Conservation (phyloP, 2,329 filamentous ascomycete genomes). For the Fusarium clavum region DNA sequence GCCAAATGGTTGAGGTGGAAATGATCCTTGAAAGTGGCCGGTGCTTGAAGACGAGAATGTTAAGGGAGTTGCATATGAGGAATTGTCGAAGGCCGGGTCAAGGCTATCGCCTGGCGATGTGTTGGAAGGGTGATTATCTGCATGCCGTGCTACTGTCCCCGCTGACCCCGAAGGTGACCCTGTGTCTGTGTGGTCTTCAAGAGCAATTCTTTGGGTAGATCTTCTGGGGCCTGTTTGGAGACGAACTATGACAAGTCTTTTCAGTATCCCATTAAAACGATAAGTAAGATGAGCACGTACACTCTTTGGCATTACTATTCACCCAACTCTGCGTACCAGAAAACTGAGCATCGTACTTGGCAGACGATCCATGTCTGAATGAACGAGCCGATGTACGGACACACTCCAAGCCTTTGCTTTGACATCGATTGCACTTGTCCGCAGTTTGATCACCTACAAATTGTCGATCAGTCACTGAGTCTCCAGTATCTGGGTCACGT, state of each 20-base stretch:
- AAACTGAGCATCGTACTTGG: slow-evolving; percentile 43
- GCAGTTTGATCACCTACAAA: slow-evolving; percentile 25
- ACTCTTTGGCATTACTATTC: slow-evolving; percentile 39
- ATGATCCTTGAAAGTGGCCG: background rate
- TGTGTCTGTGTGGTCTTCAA: background rate
- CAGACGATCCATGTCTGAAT: slow-evolving; percentile 37
- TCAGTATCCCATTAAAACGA: rapidly evolving
- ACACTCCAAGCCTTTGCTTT: slow-evolving; percentile 25
- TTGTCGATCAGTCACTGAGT: rapidly evolving
- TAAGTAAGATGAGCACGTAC: rapidly evolving
- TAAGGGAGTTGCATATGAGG: background rate
- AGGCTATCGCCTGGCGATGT: background rate
- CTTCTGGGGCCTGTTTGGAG: slow-evolving; percentile 32
- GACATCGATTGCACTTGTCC: slow-evolving; percentile 18
- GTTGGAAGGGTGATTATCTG: background rate
- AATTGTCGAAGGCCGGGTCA: background rate
- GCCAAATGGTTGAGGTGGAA: background rate
- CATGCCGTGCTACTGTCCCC: background rate
- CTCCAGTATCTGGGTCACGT: background rate
- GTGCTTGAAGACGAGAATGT: background rate
- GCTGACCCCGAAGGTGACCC: rapidly evolving
- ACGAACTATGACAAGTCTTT: slow-evolving; percentile 1
- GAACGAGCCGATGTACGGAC: slow-evolving; percentile 7
- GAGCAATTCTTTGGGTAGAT: slow-evolving; percentile 10
- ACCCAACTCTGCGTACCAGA: slow-evolving; percentile 37